Percentiles rank a stretch among this genome's conserved stretches.
Evolutionary conservation across 2,329 filamentous ascomycete genomes (phyloP).

Genomic region (Exophiala alcalophila): DNA sequence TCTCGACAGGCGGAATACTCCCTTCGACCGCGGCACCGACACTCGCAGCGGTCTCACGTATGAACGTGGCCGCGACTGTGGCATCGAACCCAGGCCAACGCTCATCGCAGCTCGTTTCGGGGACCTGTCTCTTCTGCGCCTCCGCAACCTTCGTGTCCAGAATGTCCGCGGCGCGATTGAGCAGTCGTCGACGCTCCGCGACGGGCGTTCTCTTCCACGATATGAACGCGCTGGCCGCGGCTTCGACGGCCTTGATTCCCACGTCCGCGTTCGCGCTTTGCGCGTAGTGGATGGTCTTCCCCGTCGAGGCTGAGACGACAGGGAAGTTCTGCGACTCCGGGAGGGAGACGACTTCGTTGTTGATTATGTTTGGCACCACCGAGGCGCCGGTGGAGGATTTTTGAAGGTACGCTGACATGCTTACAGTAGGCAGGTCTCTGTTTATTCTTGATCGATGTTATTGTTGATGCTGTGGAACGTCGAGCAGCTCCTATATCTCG

Average conservation of each 20-base stretch:
- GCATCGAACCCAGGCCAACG: slow-evolving; percentile 57
- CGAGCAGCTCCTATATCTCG: too few species aligned
- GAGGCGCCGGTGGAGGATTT: neutral
- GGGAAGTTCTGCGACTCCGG: slow-evolving; percentile 14
- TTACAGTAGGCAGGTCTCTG: too few species aligned
- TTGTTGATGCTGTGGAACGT: too few species aligned
- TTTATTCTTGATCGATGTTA: too few species aligned
- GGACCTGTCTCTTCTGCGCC: slow-evolving; percentile 1
- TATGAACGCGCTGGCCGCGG: slow-evolving; percentile 10
- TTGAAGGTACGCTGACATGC: slow-evolving; percentile 3
- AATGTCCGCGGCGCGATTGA: slow-evolving; percentile 71
- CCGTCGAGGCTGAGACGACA: slow-evolving; percentile 5
- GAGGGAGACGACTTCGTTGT: slow-evolving; percentile 4
- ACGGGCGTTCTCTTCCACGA: slow-evolving; percentile 58
- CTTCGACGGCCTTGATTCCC: slow-evolving; percentile 6
- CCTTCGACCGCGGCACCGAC: slow-evolving; percentile 78
- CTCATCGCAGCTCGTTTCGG: slow-evolving; percentile 10
- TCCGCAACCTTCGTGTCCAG: slow-evolving; percentile 67
- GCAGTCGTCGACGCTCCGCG: slow-evolving; percentile 70
- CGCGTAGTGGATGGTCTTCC: slow-evolving; percentile 9
- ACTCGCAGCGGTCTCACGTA: slow-evolving; percentile 79
- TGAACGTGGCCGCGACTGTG: slow-evolving; percentile 88
- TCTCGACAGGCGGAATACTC: slow-evolving; percentile 76
- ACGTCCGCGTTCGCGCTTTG: slow-evolving; percentile 16
- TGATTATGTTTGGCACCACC: slow-evolving; percentile 13